These are phyloP conservation scores for Botryotinia globosa DNA, from an alignment of 2,329 filamentous ascomycete species.

Conservation along the genomic window DNA sequence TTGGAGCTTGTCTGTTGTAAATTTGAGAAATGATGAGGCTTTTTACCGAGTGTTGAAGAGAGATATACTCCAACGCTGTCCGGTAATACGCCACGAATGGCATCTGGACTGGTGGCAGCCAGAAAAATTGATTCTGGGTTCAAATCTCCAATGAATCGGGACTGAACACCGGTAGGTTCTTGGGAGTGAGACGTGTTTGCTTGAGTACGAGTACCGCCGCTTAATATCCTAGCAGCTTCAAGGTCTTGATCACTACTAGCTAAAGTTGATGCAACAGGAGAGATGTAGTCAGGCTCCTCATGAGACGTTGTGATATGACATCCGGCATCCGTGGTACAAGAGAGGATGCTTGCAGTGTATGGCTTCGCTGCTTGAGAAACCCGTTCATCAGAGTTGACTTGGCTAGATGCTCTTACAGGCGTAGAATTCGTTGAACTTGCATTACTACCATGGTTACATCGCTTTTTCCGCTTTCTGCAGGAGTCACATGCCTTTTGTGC, in stretches of 20 bases:
- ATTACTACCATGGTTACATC: constrained; percentile 42
- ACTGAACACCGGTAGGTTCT: constrained; percentile 1
- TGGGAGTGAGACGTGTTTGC: neutral
- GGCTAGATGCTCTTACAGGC: neutral
- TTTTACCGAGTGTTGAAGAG: constrained; percentile 27
- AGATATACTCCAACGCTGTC: constrained; percentile 58
- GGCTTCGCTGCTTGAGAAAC: neutral
- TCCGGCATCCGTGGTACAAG: neutral
- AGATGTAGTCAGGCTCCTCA: neutral
- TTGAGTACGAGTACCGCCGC: constrained; percentile 14
- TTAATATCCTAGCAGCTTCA: constrained; percentile 20
- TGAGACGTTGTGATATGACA: neutral
- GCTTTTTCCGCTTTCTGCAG: constrained; percentile 45
- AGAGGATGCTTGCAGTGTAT: neutral
- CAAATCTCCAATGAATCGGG: constrained; percentile 56
- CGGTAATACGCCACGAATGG: constrained; percentile 42
- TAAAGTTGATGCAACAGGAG: constrained; percentile 3
- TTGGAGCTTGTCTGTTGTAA: constrained; percentile 22
- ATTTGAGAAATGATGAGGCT: neutral
- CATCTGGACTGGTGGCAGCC: constrained; percentile 48
- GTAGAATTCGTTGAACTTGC: neutral
- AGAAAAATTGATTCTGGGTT: constrained; percentile 60
- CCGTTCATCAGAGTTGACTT: neutral
- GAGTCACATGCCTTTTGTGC: constrained; percentile 55
- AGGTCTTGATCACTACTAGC: constrained; percentile 19